phyloP scores from a whole-genome alignment of 2,329 filamentous ascomycete species.

The Fusarium napiforme region DNA sequence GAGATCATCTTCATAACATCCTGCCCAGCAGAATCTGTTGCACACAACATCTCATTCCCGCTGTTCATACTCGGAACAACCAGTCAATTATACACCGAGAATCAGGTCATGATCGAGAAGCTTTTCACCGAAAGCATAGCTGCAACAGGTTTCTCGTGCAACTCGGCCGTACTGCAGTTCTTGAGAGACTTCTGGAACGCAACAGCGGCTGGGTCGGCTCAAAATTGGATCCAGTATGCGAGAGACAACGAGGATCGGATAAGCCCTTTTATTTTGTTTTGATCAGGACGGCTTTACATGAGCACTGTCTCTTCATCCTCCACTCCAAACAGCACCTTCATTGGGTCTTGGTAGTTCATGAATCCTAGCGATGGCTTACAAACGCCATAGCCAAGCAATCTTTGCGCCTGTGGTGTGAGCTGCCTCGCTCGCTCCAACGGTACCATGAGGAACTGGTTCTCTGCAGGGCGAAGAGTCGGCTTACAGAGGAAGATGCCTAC shows the following conservation, averaged over 20 bases:
- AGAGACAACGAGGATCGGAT: not conserved
- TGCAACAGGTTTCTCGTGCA: conserved; percentile 1
- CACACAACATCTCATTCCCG: not conserved
- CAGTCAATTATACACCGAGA: not conserved
- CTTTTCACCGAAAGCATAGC: not conserved
- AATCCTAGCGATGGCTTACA: conserved; percentile 18
- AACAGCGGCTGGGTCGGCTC: not conserved
- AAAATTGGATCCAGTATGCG: not conserved
- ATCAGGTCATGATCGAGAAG: not conserved
- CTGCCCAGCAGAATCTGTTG: not conserved
- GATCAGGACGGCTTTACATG: not conserved
- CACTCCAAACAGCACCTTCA: conserved; percentile 23
- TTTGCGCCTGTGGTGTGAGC: conserved; percentile 22
- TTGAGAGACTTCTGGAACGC: not conserved
- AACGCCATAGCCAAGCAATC: conserved; percentile 19
- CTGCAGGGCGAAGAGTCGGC: conserved; percentile 17
- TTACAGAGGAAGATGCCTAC: conserved; percentile 30
- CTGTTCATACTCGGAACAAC: not conserved
- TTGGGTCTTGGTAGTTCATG: conserved; percentile 31
- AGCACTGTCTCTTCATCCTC: conserved; percentile 26
- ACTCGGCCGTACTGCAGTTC: not conserved
- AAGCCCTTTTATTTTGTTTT: not conserved
- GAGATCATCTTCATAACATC: not conserved
- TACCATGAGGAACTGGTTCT: conserved; percentile 31
- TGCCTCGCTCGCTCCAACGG: conserved; percentile 9